phyloP scores from a whole-genome alignment of 2,329 filamentous ascomycete species.

The Colletotrichum filicis region DNA sequence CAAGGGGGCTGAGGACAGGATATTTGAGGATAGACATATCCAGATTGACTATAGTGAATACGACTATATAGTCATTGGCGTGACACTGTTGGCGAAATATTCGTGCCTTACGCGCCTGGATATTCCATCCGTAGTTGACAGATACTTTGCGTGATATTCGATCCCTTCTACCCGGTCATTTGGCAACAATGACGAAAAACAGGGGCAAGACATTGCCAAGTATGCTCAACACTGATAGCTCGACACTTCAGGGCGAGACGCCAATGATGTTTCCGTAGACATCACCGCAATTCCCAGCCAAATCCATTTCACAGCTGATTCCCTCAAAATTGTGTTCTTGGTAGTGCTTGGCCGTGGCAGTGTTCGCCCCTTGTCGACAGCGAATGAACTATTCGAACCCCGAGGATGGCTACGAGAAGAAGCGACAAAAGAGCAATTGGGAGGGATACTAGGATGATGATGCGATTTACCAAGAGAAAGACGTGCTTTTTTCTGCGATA shows the following conservation, averaged over 20 bases:
- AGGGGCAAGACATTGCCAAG: background rate
- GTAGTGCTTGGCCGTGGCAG: constrained; percentile 28
- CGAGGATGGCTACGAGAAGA: too few species aligned
- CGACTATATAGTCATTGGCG: background rate
- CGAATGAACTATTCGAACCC: background rate
- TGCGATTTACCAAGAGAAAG: constrained; percentile 30
- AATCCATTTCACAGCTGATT: background rate
- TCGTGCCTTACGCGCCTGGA: background rate
- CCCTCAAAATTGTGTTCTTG: background rate
- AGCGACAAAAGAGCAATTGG: background rate
- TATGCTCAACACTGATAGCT: background rate
- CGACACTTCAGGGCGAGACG: background rate
- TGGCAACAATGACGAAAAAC: background rate
- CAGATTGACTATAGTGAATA: background rate
- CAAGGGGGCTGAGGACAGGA: too few species aligned
- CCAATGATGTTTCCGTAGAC: background rate
- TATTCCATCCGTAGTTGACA: background rate
- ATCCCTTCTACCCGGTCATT: background rate
- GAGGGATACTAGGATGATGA: background rate
- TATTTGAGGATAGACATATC: background rate
- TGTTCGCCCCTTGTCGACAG: background rate
- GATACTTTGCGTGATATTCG: background rate
- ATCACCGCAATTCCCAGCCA: background rate
- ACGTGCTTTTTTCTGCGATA: constrained; percentile 2
- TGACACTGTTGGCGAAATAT: background rate